Base-by-base conservation (phyloP, 2,329 filamentous ascomycete genomes). In the Cadophora sp. region DNA sequence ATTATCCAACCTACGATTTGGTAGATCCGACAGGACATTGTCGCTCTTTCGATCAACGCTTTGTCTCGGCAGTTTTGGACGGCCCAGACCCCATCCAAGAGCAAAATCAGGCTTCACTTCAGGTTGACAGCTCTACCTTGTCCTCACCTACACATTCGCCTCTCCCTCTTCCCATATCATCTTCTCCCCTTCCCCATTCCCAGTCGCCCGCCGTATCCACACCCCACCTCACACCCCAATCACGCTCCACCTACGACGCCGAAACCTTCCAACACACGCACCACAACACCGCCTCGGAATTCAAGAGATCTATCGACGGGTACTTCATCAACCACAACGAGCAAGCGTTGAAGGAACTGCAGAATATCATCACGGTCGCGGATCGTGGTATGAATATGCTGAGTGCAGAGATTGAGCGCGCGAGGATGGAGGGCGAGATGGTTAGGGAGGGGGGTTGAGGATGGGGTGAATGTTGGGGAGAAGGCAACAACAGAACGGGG, bases 261-360 rank as follows among this genome's bases (percentile, higher is more conserved):
- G 75, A 78, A 50, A 71, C 72, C 2, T 77, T 71, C 62, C 77
- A 78, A 59, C 58, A 60, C 19, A 62, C 58, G 29, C 70, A 74
- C n/a, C 71, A 74, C 22, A 78, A 79, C 48, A 73, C 73, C 6
- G 76, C 76, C 1, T 77, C 76, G 1, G 68, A 72, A 12, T 77
- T 71, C 63, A 77, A 77, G 59, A 66, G 69, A 1, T 75, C 70
- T 48, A 75, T 79, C 12, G 77, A 79, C 61, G 77, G 76, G 0
- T 63, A 70, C 40, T 79, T 79, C 64, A 67, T 70, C 46, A 77
- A 77, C n/a, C 73, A 78, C 19, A 78, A 76, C 46, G 74, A 77
- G 55, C 70, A 71, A 46, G 75, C 76, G 3, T 59, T 77, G 31
- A 69, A 72, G 37, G 73, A 77, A 56, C 65, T 78, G 16, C 73